Base-by-base conservation (phyloP, 176 grass and related monocot genomes). In the Leersia perrieri region DNA sequence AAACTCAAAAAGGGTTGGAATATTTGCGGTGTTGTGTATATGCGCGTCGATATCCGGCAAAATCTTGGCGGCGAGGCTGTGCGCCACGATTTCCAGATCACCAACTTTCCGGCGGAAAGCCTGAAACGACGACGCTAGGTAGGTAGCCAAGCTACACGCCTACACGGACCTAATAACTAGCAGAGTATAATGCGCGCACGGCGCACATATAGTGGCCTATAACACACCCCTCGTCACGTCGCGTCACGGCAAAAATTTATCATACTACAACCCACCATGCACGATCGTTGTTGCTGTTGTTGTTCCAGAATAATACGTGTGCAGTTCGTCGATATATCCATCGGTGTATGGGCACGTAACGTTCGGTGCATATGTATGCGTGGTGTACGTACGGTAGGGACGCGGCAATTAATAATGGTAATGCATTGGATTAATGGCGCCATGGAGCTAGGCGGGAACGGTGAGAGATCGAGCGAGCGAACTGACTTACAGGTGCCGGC, bases 61-160 rank as follows among this genome's bases (percentile, higher is more conserved):
- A 57, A 75, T 85, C 35, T 75, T 2, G 64, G 49, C 30, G 38
- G 65, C 36, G 66, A 28, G 25, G 36, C 33, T 31, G 20, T 26
- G 70, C 70, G 70, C 85, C 78, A 81, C 77, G 49, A 87, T 87
- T 75, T 69, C 71, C 71, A 76, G 63, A 23, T 76, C 78, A 49
- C 47, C 40, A 3, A 32, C 68, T 81, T 80, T 81, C 45, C 62
- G 65, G 34, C 22, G 4, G 84, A 80, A 16, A 33, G 64, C 26
- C 27, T 16, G 84, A 80, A 12, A 33, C 47, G 62, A 80, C 53
- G 53, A 25, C 22, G 53, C 22, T 58, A 58, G 5, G n/a, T 38
- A 38, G 35, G 3, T 38, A 38, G n/a, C n/a, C 18, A 2, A 3
- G 53, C 53, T 58, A 58, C 5, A 55, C 7, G 7, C 7, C 35